These are phyloP conservation scores for Penicillium coprophilum DNA, from an alignment of 495 filamentous ascomycete genomes.

Conservation along the genomic window DNA sequence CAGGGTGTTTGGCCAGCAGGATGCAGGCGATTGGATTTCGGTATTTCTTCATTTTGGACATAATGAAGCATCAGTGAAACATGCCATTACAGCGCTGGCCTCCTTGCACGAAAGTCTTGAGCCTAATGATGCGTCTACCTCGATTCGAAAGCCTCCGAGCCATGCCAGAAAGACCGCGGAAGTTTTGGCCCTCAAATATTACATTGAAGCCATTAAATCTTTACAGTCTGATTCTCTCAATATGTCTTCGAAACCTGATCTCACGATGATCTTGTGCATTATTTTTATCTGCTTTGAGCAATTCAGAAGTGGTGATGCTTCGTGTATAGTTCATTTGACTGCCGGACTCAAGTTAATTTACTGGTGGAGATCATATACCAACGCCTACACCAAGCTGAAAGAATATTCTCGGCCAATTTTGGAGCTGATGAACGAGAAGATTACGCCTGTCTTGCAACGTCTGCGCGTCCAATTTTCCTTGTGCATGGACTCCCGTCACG, in stretches of 20 bases:
- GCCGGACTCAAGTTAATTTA: conserved; percentile 9
- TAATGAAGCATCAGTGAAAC: conserved; percentile 2
- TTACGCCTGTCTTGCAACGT: conserved; percentile 7
- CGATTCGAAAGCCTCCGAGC: neutral
- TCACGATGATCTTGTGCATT: conserved; percentile 12
- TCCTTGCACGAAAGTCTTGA: conserved; percentile 18
- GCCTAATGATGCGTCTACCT: neutral
- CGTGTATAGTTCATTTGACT: conserved; percentile 12
- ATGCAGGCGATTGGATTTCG: conserved; percentile 7
- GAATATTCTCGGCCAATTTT: conserved; percentile 8
- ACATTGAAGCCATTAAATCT: conserved; percentile 3
- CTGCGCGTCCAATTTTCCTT: conserved; percentile 13
- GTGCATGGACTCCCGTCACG: conserved; percentile 13
- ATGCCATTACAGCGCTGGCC: conserved; percentile 18
- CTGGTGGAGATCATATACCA: conserved; percentile 10
- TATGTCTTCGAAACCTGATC: conserved; percentile 5
- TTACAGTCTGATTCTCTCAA: neutral
- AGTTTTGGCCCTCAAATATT: conserved; percentile 12
- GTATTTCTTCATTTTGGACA: conserved; percentile 7
- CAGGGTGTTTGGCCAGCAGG: conserved; percentile 10
- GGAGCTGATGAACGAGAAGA: conserved; percentile 8
- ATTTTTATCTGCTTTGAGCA: conserved; percentile 22
- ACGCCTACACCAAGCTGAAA: neutral
- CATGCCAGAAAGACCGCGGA: conserved; percentile 6
- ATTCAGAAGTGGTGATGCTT: conserved; percentile 16